A percentile compares a stretch with the other conserved stretches of the same genome.
phyloP scores from a whole-genome alignment of 2,329 filamentous ascomycete genomes.

The Aspergillus fumigatus region DNA sequence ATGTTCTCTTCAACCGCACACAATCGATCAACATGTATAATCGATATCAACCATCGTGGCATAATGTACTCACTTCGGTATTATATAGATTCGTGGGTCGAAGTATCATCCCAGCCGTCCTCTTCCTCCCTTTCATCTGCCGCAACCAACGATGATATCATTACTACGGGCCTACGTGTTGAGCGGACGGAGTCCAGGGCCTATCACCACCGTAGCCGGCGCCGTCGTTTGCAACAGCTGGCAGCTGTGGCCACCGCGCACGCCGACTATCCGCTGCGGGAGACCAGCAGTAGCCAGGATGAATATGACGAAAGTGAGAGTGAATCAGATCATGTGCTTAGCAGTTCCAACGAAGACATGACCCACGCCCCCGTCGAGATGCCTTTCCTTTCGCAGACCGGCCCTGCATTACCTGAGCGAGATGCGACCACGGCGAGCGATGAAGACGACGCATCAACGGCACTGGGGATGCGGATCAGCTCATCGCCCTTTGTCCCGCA shows the following conservation, averaged over 20 bases:
- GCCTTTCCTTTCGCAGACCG: constrained; percentile 20
- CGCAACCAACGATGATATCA: constrained; percentile 72
- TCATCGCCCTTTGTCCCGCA: constrained; percentile 68
- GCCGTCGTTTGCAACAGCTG: constrained; percentile 36
- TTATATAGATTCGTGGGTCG: constrained; percentile 86
- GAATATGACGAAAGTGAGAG: constrained; percentile 93
- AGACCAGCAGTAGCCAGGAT: constrained; percentile 72
- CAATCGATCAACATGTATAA: constrained; percentile 15
- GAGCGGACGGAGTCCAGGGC: constrained; percentile 51
- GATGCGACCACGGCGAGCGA: constrained; percentile 38
- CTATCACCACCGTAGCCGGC: constrained; percentile 57
- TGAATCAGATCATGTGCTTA: constrained; percentile 71
- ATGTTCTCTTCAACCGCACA: constrained; percentile 2
- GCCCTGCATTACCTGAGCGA: constrained; percentile 21
- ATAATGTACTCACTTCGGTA: constrained; percentile 43
- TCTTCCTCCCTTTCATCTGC: constrained; percentile 84
- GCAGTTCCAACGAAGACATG: constrained; percentile 59
- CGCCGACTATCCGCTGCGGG: constrained; percentile 39
- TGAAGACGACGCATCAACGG: constrained; percentile 76
- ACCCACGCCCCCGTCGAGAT: constrained; percentile 21
- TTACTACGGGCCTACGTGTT: constrained; percentile 80
- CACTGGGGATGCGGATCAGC: constrained; percentile 63
- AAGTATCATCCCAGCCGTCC: constrained; percentile 86
- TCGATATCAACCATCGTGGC: constrained; percentile 2
- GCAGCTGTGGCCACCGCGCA: constrained; percentile 37